Percentiles rank a stretch among this genome's conserved stretches.
These are phyloP conservation scores for Dothidotthia symphoricarpi DNA, from an alignment of 2,329 filamentous ascomycete genomes.

Conservation along the genomic window DNA sequence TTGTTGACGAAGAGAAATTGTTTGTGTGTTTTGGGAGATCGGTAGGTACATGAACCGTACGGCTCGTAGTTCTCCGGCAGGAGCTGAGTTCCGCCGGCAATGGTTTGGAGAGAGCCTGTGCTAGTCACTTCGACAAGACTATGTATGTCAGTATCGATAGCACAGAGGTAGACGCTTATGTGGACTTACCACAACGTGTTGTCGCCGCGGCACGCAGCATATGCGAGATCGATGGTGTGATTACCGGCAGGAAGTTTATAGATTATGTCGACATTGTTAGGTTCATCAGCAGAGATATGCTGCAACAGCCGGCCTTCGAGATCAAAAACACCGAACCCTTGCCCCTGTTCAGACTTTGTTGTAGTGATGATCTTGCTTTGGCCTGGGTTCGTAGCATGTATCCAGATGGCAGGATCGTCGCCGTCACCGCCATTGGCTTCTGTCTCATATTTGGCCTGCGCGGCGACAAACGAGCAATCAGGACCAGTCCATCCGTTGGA, in stretches of 20 bases:
- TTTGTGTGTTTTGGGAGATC: constrained; percentile 48
- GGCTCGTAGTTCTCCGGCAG: constrained; percentile 49
- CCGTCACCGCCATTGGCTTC: constrained; percentile 36
- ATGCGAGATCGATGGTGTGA: constrained; percentile 50
- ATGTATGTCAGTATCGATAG: background rate
- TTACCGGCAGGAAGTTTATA: constrained; percentile 50
- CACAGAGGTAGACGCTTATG: background rate
- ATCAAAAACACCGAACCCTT: constrained; percentile 53
- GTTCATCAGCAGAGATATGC: constrained; percentile 47
- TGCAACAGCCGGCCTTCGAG: constrained; percentile 51
- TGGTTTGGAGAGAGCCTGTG: constrained; percentile 46
- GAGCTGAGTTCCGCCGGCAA: constrained; percentile 50
- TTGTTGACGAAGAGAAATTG: constrained; percentile 58
- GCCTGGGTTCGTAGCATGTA: constrained; percentile 32
- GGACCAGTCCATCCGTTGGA: constrained; percentile 26
- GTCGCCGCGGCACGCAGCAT: constrained; percentile 53
- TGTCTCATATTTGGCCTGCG: constrained; percentile 32
- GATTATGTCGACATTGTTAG: constrained; percentile 57
- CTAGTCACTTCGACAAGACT: constrained; percentile 53
- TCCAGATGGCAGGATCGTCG: constrained; percentile 36
- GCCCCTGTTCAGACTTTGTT: constrained; percentile 51
- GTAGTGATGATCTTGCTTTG: constrained; percentile 54
- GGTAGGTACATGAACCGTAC: constrained; percentile 55
- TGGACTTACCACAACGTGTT: constrained; percentile 53
- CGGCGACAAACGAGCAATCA: constrained; percentile 30